Evolutionary conservation across 345 rosid species (phyloP), one percentile per base, ranked within the genome.

Genomic region (Kandelia obovata): DNA sequence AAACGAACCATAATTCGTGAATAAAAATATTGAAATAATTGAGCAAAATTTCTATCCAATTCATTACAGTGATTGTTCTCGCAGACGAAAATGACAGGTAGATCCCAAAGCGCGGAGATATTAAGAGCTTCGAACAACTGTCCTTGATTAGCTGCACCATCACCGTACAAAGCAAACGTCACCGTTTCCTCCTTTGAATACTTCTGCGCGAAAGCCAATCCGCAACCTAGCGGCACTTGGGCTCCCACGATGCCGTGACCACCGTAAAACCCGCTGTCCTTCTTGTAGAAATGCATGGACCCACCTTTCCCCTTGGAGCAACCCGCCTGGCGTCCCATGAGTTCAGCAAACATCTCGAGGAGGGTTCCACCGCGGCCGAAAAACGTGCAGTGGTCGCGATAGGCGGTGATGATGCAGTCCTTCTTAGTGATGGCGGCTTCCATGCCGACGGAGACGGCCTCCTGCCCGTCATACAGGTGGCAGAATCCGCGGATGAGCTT

Each of bases 211-310:
- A 95, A 92, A 16, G 99, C 96, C 72, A 95, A 71, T n/a, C 99
- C 99, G 74, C 90, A 82, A 0, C 99, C 99, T 61, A 95, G 59
- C 0, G 97, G 99, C 75, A 95, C 75, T 77, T 95, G 99, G 60
- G 99, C 99, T 21, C 99, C 97, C 6, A 95, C 99, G 59, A 95
- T 95, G 28, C 99, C 99, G 65, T 95, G 99, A 0, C 99, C 97
- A n/a, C 99, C 99, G 16, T 86, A 95, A 55, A 95, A 95, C 30
- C 84, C 80, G 0, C 89, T 73, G 0, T 90, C 93, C 84, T 95
- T 95, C 89, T 86, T 88, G 64, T 95, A 95, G 58, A 95, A 90
- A 77, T 95, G 99, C 99, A 95, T 95, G 9, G 97, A 92, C 13
- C 99, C 99, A 37, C 99, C 99, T 75, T 88, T 92, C 7, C 99